Evolutionary conservation across 2,329 filamentous ascomycete genomes (phyloP).

Genomic region (Plenodomus biglobosus): DNA sequence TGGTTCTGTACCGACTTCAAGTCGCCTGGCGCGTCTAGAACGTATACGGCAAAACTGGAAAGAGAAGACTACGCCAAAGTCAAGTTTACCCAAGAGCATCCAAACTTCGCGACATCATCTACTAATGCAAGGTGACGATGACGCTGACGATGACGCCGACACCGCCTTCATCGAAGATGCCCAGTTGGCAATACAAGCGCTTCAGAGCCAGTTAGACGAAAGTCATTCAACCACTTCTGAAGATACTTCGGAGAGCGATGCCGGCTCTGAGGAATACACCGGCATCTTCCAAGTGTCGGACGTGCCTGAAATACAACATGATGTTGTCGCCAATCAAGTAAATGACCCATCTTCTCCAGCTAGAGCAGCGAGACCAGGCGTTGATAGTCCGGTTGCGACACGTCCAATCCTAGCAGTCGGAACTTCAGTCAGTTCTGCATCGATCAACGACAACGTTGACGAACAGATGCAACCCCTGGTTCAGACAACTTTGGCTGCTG

Average conservation of each 20-base stretch:
- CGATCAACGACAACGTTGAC: too few relatives aligned
- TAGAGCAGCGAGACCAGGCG: not conserved
- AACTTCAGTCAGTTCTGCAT: not conserved
- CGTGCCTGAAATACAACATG: not conserved
- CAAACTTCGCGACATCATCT: not conserved
- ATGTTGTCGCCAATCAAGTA: not conserved
- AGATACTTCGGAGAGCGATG: constrained; percentile 8
- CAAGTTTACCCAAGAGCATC: constrained; percentile 3
- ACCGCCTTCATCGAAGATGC: constrained; percentile 47
- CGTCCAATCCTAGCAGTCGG: not conserved
- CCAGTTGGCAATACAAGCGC: constrained; percentile 44
- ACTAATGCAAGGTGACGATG: constrained; percentile 5
- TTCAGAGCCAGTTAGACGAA: constrained; percentile 48
- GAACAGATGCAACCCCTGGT: too few relatives aligned
- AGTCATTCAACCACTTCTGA: constrained; percentile 22
- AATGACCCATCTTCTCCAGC: not conserved
- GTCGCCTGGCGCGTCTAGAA: constrained; percentile 32
- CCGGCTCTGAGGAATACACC: not conserved
- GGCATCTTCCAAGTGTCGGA: not conserved
- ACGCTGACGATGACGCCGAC: constrained; percentile 12
- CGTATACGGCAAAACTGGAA: constrained; percentile 29
- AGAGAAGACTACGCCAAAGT: constrained; percentile 11
- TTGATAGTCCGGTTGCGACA: not conserved
- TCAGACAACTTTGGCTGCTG: not conserved
- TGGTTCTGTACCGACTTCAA: constrained; percentile 13